Base-by-base conservation (phyloP, 2,329 filamentous ascomycete genomes). In the Penicillium aurantiogriseum region DNA sequence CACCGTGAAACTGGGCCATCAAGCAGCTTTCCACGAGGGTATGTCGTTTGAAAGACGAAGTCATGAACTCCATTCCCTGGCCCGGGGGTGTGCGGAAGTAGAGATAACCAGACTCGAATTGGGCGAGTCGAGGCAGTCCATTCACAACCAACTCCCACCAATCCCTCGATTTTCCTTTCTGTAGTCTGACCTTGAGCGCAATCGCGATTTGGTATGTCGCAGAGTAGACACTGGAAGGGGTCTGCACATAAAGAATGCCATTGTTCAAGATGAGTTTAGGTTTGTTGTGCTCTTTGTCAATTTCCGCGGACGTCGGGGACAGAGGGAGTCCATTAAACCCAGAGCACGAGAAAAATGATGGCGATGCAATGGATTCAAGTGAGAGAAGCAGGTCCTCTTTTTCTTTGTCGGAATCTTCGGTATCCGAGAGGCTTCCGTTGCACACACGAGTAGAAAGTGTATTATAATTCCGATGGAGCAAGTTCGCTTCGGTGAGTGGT, bases 21-120 rank as follows among this genome's bases (percentile, higher is more conserved):
- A 74, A 63, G 36, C 67, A 73, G 40, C 66, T 60, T 27, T 73
- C 67, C 15, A 67, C 48, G n/a, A 71, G 48, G 2, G 61, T 65
- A 46, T 67, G 61, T 29, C 67, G 60, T 25, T 63, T 64, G 11
- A 72, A 57, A 38, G 65, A 58, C 2, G 60, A 67, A 10, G 68
- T 72, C 21, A 67, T 67, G 31, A 71, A 65, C 29, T 73, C 71
- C 25, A 74, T 56, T 3, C 70, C 70, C 21, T 63, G 62, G 2
- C 58, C 51, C 5, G 59, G 58, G 2, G 71, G 71, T 17, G 67
- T 64, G 10, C 60, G 62, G 46, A 74, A 71, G 54, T 70, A 63
- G 9, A 74, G 56, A 52, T 64, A 65, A 7, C 70, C 71, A 54
- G 59, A 64, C 45, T 68, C 67, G n/a, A 56, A 55, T 15, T 53